phyloP scores from a whole-genome alignment of 441 rosid genomes.

The Adansonia madagascariensis region DNA sequence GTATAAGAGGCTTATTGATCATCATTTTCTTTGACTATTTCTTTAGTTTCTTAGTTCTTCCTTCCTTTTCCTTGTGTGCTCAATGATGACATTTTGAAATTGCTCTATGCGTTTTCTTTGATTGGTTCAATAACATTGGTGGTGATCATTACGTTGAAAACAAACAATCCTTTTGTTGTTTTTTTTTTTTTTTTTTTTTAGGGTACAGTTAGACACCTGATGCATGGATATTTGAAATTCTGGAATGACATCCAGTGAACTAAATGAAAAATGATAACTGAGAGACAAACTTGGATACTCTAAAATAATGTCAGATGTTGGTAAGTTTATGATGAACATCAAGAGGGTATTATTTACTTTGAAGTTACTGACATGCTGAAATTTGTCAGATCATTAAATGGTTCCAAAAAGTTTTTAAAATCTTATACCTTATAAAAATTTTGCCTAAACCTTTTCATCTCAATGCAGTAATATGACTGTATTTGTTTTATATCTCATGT shows the following conservation, averaged over 20 bases:
- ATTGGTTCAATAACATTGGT: not conserved
- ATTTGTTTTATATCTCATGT: not conserved
- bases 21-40: not conserved
- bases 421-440: not conserved
- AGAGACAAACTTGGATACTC: not conserved
- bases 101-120: not conserved
- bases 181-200: not conserved
- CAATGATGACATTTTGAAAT: not conserved
- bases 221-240: not conserved
- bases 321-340: not conserved
- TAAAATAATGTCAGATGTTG: not conserved
- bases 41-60: not conserved
- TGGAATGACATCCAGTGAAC: not conserved
- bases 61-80: not conserved
- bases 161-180: not conserved
- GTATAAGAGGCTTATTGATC: not conserved
- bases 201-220: not conserved
- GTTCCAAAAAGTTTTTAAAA: not conserved
- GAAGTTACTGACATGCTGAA: constrained; percentile 7
- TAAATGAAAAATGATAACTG: not conserved
- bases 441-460: not conserved
- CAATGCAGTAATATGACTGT: not conserved
- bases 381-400: not conserved
- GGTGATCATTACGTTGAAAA: not conserved
- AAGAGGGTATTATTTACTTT: not conserved